Percentiles rank a stretch among this genome's conserved stretches.
These are phyloP conservation scores for Starmerella asiatica DNA, from an alignment of 805 yeast genomes.

Conservation along the genomic window DNA sequence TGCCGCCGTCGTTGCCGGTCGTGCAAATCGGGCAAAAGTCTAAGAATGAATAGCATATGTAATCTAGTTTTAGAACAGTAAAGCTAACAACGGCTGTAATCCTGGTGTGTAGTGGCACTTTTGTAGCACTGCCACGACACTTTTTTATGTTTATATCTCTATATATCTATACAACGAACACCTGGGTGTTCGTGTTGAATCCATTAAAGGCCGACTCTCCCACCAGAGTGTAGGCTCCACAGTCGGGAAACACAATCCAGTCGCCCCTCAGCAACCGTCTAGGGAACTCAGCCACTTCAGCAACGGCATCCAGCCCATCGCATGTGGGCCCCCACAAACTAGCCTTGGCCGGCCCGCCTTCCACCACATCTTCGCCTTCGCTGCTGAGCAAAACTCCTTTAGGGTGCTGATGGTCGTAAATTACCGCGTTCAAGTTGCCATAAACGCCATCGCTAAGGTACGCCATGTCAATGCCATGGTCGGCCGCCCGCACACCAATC, in stretches of 20 bases:
- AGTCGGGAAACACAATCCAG: constrained; percentile 71
- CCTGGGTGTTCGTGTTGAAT: constrained; percentile 30
- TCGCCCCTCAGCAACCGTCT: constrained; percentile 67
- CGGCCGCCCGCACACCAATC: constrained; percentile 57
- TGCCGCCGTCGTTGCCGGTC: constrained; percentile 55
- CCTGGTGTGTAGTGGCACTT: neutral
- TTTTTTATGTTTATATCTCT: too few relatives aligned
- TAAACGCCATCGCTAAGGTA: constrained; percentile 92
- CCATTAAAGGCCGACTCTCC: constrained; percentile 94
- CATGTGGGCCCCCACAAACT: constrained; percentile 99
- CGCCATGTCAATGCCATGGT: constrained; percentile 42
- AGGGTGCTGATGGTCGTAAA: constrained; percentile 83
- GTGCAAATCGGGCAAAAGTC: constrained; percentile 6
- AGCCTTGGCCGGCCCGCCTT: constrained; percentile 15
- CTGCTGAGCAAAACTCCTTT: constrained; percentile 47
- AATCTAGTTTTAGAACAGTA: neutral
- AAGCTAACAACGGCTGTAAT: neutral
- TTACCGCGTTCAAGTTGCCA: constrained; percentile 86
- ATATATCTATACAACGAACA: constrained; percentile 6
- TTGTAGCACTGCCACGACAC: neutral
- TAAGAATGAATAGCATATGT: neutral
- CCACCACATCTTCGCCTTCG: constrained; percentile 12
- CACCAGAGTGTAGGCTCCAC: constrained; percentile 87
- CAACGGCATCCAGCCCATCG: constrained; percentile 84
- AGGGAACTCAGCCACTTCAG: constrained; percentile 39